Percentiles rank a stretch among this genome's conserved stretches.
phyloP scores from a whole-genome alignment of 2,329 filamentous ascomycete species.

The Elsinoe necatrix region DNA sequence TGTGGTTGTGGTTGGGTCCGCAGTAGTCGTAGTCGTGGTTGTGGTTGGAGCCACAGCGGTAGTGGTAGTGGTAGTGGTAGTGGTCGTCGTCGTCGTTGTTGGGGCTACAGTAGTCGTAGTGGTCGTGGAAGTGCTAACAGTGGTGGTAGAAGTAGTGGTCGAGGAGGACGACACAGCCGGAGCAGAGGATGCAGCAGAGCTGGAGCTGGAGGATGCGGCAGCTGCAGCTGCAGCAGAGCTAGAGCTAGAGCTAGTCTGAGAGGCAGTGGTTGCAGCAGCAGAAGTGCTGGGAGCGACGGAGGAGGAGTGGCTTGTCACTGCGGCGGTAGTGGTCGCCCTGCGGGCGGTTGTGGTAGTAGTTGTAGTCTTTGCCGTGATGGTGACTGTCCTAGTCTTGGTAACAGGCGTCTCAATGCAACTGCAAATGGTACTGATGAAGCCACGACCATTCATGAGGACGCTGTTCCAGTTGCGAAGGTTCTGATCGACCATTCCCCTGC shows the following conservation, averaged over 20 bases:
- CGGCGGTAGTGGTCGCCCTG: background rate
- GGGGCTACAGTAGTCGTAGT: background rate
- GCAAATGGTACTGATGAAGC: conserved; percentile 10
- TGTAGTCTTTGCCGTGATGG: background rate
- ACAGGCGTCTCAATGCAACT: conserved; percentile 8
- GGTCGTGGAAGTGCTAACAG: background rate
- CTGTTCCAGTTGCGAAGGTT: conserved; percentile 10
- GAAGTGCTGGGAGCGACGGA: background rate
- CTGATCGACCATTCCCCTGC: background rate
- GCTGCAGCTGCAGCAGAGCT: background rate
- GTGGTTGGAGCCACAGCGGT: background rate
- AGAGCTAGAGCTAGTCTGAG: background rate
- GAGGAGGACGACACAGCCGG: background rate
- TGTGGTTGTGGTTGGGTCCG: background rate
- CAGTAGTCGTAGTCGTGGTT: background rate
- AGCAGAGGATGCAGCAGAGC: background rate
- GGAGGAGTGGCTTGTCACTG: background rate
- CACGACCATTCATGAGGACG: conserved; percentile 5
- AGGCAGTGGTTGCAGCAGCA: background rate
- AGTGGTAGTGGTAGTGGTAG: background rate
- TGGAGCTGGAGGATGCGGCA: too few relatives aligned
- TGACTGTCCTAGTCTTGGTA: conserved; percentile 3
- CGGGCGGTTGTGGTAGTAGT: conserved; percentile 1
- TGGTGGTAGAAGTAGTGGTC: background rate
- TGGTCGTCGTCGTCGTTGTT: background rate